Evolutionary conservation across 805 yeast genomes (phyloP).

Genomic region (Cyberlindnera suaveolens): DNA sequence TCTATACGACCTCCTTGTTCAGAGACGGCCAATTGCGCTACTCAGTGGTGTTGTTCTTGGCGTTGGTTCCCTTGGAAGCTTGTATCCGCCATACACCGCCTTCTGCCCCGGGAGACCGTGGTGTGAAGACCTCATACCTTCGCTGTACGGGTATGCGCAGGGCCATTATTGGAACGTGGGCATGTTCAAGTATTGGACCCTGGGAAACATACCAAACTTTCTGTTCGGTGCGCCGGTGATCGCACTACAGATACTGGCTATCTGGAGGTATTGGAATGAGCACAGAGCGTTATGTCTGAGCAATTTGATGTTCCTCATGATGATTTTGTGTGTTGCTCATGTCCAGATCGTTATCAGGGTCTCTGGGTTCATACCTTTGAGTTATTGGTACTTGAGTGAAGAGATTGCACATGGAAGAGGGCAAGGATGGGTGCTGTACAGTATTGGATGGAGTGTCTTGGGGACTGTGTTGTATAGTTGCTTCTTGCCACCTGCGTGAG

Average conservation of each 20-base stretch:
- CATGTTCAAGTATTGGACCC: constrained; percentile 75
- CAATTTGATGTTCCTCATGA: constrained; percentile 37
- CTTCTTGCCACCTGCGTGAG: constrained; percentile 90
- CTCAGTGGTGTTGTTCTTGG: constrained; percentile 54
- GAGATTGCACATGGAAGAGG: constrained; percentile 24
- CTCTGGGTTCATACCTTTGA: constrained; percentile 68
- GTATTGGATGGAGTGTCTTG: constrained; percentile 54
- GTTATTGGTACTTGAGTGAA: constrained; percentile 63
- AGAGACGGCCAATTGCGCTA: constrained; percentile 28
- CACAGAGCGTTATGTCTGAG: constrained; percentile 35
- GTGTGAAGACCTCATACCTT: constrained; percentile 57
- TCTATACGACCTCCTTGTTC: constrained; percentile 43
- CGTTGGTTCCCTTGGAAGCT: constrained; percentile 37
- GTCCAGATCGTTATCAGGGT: constrained; percentile 83
- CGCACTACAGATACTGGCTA: constrained; percentile 35
- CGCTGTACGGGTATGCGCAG: constrained; percentile 70
- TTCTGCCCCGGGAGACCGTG: constrained; percentile 73
- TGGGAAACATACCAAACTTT: constrained; percentile 78
- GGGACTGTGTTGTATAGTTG: constrained; percentile 73
- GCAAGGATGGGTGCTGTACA: constrained; percentile 38
- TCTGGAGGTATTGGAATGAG: constrained; percentile 28
- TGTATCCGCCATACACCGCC: constrained; percentile 43
- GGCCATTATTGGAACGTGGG: constrained; percentile 81
- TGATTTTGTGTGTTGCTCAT: constrained; percentile 63
- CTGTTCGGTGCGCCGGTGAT: constrained; percentile 67